A percentile compares a stretch with the other conserved stretches of the same genome.
Evolutionary conservation across 2,329 filamentous ascomycete genomes (phyloP).

Genomic region (Aureobasidium sp.): DNA sequence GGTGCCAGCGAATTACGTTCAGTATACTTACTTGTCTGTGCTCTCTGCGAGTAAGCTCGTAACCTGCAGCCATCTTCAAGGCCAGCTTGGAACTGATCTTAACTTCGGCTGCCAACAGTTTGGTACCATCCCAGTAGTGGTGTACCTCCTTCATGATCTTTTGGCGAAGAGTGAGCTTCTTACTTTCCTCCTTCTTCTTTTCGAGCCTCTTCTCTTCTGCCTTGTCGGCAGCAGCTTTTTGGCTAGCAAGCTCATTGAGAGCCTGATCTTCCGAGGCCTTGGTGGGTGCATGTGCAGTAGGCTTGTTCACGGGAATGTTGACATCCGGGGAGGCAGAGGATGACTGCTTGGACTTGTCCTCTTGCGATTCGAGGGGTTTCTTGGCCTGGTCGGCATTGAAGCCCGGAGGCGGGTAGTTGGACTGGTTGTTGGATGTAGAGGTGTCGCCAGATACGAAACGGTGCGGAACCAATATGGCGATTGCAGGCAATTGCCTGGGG

Average conservation of each 20-base stretch:
- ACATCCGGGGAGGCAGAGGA: constrained; percentile 16
- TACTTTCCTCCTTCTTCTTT: constrained; percentile 60
- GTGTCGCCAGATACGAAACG: constrained; percentile 49
- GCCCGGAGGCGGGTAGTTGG: constrained; percentile 67
- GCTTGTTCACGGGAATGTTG: constrained; percentile 27
- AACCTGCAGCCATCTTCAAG: constrained; percentile 95
- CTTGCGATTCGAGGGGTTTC: constrained; percentile 59
- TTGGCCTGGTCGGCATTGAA: constrained; percentile 88
- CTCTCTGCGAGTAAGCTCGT: constrained; percentile 91
- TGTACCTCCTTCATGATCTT: constrained; percentile 89
- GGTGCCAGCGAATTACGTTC: not conserved
- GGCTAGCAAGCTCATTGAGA: constrained; percentile 54
- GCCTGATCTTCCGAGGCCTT: constrained; percentile 38
- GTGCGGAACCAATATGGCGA: constrained; percentile 49
- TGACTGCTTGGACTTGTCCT: constrained; percentile 20
- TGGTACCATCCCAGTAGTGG: constrained; percentile 99
- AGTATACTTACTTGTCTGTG: constrained; percentile 56
- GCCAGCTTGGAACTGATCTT: constrained; percentile 86
- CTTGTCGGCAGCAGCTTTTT: constrained; percentile 44
- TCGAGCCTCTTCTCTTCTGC: constrained; percentile 47
- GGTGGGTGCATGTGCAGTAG: constrained; percentile 40
- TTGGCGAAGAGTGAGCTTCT: constrained; percentile 82
- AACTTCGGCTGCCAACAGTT: constrained; percentile 84
- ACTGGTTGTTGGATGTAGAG: constrained; percentile 40
- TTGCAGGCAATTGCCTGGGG: constrained; percentile 45